phyloP scores from a whole-genome alignment of 2,329 filamentous ascomycete genomes.

The Monilinia fructigena region DNA sequence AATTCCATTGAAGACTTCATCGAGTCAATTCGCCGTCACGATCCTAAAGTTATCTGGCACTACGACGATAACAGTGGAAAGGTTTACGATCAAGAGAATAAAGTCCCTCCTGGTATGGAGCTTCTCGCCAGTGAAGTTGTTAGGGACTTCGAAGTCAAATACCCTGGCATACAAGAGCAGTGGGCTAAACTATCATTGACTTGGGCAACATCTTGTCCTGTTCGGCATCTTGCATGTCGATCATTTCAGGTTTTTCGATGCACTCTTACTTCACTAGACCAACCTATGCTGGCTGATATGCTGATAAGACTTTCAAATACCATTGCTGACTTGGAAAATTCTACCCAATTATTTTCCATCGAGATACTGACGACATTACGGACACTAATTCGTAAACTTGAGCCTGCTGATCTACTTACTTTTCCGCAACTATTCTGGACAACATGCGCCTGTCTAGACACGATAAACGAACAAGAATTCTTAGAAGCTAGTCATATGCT shows the following conservation, averaged over 20 bases:
- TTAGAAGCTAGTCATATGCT: conserved; percentile 90
- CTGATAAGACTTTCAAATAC: conserved; percentile 92
- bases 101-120: conserved; percentile 85
- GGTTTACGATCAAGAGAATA: conserved; percentile 69
- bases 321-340: conserved; percentile 88
- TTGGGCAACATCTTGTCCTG: conserved; percentile 96
- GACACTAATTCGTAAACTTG: conserved; percentile 82
- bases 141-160: conserved; percentile 78
- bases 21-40: conserved; percentile 80
- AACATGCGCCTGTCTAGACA: conserved; percentile 91
- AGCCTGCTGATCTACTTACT: conserved; percentile 74
- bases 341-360: conserved; percentile 97
- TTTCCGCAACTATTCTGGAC: conserved; percentile 99
- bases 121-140: conserved; percentile 79
- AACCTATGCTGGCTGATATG: conserved; percentile 96
- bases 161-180: conserved; percentile 82
- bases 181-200: conserved; percentile 89
- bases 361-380: conserved; percentile 94
- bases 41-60: conserved; percentile 82
- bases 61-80: conserved; percentile 90
- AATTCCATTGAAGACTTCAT: conserved; percentile 82
- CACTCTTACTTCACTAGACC: conserved; percentile 85
- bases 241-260: conserved; percentile 98
- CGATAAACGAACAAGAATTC: conserved; percentile 94
- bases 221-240: conserved; percentile 89